phyloP scores from a whole-genome alignment of 441 rosid genomes.

The Aleurites moluccanus region DNA sequence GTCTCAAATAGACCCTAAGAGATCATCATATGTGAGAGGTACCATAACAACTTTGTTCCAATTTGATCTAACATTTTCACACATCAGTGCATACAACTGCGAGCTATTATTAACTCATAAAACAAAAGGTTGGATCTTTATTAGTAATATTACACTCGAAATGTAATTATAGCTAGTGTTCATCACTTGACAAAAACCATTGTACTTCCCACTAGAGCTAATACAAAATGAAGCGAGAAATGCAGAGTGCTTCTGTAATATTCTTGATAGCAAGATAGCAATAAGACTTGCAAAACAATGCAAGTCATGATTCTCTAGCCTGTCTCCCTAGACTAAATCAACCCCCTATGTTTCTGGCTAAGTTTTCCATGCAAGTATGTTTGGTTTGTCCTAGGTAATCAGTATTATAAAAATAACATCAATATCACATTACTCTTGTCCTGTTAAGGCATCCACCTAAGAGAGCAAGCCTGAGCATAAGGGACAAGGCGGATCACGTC shows the following conservation, averaged over 20 bases:
- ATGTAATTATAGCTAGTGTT: background rate
- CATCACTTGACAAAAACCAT: conserved; percentile 10
- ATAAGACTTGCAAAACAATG: conserved; percentile 1
- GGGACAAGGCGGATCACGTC: conserved; percentile 53
- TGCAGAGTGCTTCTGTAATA: background rate
- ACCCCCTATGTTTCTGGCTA: conserved; percentile 25
- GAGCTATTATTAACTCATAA: background rate
- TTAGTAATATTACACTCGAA: background rate
- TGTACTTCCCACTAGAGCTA: background rate
- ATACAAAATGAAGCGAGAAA: background rate
- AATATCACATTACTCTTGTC: conserved; percentile 28
- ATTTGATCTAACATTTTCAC: background rate
- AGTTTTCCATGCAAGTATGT: conserved; percentile 12
- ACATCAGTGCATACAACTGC: background rate
- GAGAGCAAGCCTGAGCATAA: conserved; percentile 36
- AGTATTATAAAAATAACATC: conserved; percentile 5
- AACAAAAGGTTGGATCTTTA: background rate
- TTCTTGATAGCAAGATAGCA: conserved; percentile 6
- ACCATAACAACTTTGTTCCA: background rate
- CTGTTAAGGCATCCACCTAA: conserved; percentile 26
- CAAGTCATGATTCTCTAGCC: background rate
- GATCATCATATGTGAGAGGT: no score
- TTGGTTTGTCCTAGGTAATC: conserved; percentile 18
- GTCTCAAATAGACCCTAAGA: no score
- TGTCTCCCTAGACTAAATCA: conserved; percentile 12